phyloP scores from a whole-genome alignment of 1,284 basidiomycete species.

The Cystobasidium pallidum region DNA sequence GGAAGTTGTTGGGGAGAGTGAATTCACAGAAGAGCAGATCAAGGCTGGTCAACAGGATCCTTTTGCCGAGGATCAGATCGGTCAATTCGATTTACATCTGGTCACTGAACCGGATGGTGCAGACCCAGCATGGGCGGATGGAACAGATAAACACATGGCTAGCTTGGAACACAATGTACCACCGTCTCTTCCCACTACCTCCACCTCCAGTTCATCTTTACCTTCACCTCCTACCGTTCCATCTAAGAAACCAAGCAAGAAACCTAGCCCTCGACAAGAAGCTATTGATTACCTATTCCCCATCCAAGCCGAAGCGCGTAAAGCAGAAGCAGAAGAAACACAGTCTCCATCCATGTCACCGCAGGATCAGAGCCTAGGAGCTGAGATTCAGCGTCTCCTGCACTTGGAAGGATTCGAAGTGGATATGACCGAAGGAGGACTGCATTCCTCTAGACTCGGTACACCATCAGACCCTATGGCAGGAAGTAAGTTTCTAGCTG shows the following conservation, averaged over 20 bases:
- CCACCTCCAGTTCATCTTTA: background rate
- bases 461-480: slow-evolving; percentile 4
- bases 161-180: slow-evolving; percentile 27
- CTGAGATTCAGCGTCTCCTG: slow-evolving; percentile 13
- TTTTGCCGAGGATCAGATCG: slow-evolving; percentile 26
- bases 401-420: background rate
- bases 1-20: slow-evolving; percentile 36
- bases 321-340: background rate
- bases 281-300: slow-evolving; percentile 41
- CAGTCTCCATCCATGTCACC: slow-evolving; percentile 4
- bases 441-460: background rate
- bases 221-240: background rate
- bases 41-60: slow-evolving; percentile 13
- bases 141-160: slow-evolving; percentile 32
- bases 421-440: background rate
- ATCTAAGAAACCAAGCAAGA: slow-evolving; percentile 7
- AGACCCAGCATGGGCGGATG: slow-evolving; percentile 32
- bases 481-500: slow-evolving; percentile 28
- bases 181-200: slow-evolving; percentile 19
- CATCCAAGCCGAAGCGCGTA: slow-evolving; percentile 30
- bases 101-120: slow-evolving; percentile 41
- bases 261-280: background rate
- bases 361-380: slow-evolving; percentile 2
- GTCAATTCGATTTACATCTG: slow-evolving; percentile 33
- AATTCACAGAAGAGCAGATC: slow-evolving; percentile 21